Percentiles rank a stretch among this genome's conserved stretches.
Conservation (phyloP, 257 asterid genomes). For the Mentha longifolia region DNA sequence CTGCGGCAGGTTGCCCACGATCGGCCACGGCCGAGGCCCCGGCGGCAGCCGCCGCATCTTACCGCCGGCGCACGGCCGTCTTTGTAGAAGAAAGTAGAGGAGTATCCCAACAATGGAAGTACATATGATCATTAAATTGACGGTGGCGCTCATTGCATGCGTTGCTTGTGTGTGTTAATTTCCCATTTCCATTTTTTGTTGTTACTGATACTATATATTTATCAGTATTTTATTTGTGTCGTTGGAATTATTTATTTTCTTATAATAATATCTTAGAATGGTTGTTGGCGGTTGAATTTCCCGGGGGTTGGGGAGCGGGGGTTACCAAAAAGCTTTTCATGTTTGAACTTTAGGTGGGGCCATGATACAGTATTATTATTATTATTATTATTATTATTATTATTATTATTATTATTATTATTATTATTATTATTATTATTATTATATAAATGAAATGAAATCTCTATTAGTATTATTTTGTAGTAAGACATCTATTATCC, state of each 20-base stretch:
- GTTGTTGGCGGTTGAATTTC: not conserved
- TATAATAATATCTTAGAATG: not conserved
- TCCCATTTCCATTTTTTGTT: no score
- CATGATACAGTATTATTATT: not conserved
- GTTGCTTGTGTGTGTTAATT: no score
- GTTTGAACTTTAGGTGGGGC: not conserved
- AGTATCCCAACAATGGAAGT: constrained; percentile 20
- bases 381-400: no score
- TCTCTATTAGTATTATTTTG: no score
- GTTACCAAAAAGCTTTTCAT: not conserved
- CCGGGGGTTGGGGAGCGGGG: not conserved
- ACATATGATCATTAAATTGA: constrained; percentile 15
- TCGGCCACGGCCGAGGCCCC: constrained; percentile 94
- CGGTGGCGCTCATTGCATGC: not conserved
- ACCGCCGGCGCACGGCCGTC: not conserved
- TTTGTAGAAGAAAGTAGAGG: constrained; percentile 21
- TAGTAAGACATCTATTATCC: no score
- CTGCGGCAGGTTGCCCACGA: constrained; percentile 79
- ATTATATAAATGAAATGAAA: no score
- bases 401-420: no score
- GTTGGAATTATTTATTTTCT: no score
- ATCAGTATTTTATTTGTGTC: no score
- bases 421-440: no score
- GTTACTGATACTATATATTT: no score
- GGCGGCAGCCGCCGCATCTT: constrained; percentile 56